Evolutionary conservation across 768 basidiomycete genomes (phyloP), one percentile per base, ranked within the genome.

Genomic region (Roridomyces roridus): DNA sequence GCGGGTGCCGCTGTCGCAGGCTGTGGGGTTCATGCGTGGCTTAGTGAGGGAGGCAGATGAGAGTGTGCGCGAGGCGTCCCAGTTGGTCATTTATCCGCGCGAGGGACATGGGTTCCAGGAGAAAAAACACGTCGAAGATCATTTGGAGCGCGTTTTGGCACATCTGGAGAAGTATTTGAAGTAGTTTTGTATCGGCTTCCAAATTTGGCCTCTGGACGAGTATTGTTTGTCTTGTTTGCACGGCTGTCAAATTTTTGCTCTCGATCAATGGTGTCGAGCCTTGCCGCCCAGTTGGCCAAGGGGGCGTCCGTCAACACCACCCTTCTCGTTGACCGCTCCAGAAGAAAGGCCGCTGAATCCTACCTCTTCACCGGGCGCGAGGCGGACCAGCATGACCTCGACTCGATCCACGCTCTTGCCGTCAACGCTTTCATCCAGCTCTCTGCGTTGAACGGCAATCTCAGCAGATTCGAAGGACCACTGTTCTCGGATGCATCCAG

Each of bases 351-450:
- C 15, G 72, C 83, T 0, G 85, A 89, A 68, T 96, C 94, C 0
- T 98, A 98, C 75, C 84, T 99, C 31, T 97, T 96, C 72, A 85
- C 89, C 14, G 85, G 88, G 36, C 81, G 82, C 55, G 89, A 92
- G 45, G 94, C 94, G 9, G 87, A 91, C 65, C 77, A 85, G 54
- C 90, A 97, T 70, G 95, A 98, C 72, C 77, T 97, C 54, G 89
- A 96, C 68, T 82, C 93, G 6, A 84, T 98, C 49, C 84, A 91
- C 67, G 87, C 92, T 0, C 80, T 98, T 9, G 93, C 83, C 4
- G 74, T 83, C 46, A 94, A 92, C 67, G 92, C 89, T 7, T 86
- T 94, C 61, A 71, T 86, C 2, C 89, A 92, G 44, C 81, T 97
- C 15, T 70, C 82, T 20, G 71, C 83, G 2, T 71, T 96, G 29